Base-by-base conservation (phyloP, 805 yeast genomes). In the Priceomyces haplophilus region DNA sequence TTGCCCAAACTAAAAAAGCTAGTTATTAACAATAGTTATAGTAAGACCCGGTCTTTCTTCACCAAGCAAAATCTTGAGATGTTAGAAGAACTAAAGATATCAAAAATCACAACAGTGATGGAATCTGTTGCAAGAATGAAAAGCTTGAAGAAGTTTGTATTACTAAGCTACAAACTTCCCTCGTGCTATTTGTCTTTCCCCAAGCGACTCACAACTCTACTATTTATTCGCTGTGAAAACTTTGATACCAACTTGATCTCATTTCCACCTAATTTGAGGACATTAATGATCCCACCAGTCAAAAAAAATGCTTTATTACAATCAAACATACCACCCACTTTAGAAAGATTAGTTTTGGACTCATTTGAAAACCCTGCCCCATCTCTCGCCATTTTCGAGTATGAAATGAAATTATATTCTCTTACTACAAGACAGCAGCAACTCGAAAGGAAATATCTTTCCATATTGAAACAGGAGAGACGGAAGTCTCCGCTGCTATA, bases 201-300 rank as follows among this genome's bases (percentile, higher is more conserved):
- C 11, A 17, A 16, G 12, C n/a, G n/a, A 12, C 24, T 37, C 16
- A 21, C 19, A 10, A n/a, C 15, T 27, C 12, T 37, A 18, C 25
- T 21, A 12, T 37, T 37, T 18, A 27, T 25, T 29, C 24, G 18
- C 7, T 37, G 40, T 16, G 34, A 37, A 21, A 29, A 29, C n/a
- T n/a, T 37, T 16, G 18, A 37, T 16, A 15, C 29, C n/a, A 25
- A 18, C 15, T 27, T 25, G 15, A 37, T 37, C 12, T 29, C 21
- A 6, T 37, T 37, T 37, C 40, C 40, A 17, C 34, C 19, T 10
- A 19, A 11, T 13, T 37, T 37, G 23, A 37, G 18, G 24, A 18
- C 15, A 19, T 17, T 37, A 13, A 37, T 37, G 40, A 27, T 37
- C 8, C 40, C 40, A 12, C 40, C 32, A 15, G 24, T 21, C 8